Evolutionary conservation across 352 stramenopile genomes (phyloP), one percentile per base, ranked within the genome.

Genomic region (Phytophthora rubi): DNA sequence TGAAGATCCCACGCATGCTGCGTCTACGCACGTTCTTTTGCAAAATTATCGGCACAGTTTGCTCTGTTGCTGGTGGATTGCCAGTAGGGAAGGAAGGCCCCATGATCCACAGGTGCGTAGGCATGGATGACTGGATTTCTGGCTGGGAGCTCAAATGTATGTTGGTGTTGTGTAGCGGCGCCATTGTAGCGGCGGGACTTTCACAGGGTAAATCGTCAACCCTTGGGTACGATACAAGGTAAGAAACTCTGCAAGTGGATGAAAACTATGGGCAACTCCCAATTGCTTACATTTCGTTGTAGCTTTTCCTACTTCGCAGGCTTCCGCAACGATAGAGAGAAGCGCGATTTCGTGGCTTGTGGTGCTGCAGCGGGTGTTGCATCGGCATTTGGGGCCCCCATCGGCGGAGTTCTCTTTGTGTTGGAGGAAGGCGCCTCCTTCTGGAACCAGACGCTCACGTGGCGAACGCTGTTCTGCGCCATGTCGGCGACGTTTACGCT

Each of bases 71-170:
- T 5, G 90, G 87, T 8, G 91, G 89, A 0, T 77, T 98, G 8
- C 88, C 89, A 13, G 89, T 98, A 28, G 94, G 94, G 16, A 97
- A 95, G 59, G 94, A 98, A 88, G 94, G 94, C 1, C 94, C 94
- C 0, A 93, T 98, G 78, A 95, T 98, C 63, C 91, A 98, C 73
- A 93, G 85, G 87, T 93, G 56, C 33, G 62, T 56, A 1, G 5
- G 6, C 42, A 30, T 28, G 6, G 48, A 9, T 23, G 47, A 52
- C 10, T 30, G 13, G 0, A 58, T 52, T 52, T 30, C 30, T 42
- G 15, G 15, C 51, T n/a, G 28, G 76, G 26, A 13, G 23, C 21
- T 44, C 45, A 23, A n/a, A 42, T 47, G 12, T 39, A 9, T 12
- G n/a, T 55, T 60, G 5, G 0, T 35, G 23, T 45, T 55, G 35